phyloP scores from a whole-genome alignment of 2,329 filamentous ascomycete genomes.

The Rutstroemia sp. region DNA sequence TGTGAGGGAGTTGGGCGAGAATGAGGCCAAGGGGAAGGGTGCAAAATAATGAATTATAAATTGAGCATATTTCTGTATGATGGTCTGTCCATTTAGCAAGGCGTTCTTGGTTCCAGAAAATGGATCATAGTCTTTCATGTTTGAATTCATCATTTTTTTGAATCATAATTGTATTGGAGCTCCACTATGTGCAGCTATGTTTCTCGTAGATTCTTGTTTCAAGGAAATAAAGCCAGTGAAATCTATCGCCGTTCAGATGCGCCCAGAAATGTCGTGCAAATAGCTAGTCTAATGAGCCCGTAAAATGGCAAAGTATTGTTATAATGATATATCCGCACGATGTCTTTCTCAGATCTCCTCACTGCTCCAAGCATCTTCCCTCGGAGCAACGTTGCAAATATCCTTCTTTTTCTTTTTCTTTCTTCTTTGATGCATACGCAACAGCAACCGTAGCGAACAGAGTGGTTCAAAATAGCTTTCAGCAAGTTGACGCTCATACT shows the following conservation, averaged over 20 bases:
- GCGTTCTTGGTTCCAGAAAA: constrained; percentile 11
- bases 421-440: no score
- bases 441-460: neutral
- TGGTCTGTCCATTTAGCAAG: constrained; percentile 11
- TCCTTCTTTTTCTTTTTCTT: no score
- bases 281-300: no score
- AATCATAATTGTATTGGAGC: neutral
- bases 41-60: constrained; percentile 19
- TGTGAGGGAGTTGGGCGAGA: constrained; percentile 76
- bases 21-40: constrained; percentile 53
- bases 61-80: neutral
- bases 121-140: neutral
- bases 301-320: no score
- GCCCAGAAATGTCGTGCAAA: no score
- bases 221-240: neutral
- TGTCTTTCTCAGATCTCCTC: no score
- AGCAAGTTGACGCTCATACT: neutral
- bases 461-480: neutral
- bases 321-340: no score
- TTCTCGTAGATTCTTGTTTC: neutral
- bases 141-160: neutral
- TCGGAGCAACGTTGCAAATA: no score
- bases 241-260: no score
- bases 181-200: neutral
- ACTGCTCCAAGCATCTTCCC: no score